A percentile compares a stretch with the other conserved stretches of the same genome.
These are phyloP conservation scores for Solanum virginianum DNA, from an alignment of 257 asterid genomes.

Conservation along the genomic window DNA sequence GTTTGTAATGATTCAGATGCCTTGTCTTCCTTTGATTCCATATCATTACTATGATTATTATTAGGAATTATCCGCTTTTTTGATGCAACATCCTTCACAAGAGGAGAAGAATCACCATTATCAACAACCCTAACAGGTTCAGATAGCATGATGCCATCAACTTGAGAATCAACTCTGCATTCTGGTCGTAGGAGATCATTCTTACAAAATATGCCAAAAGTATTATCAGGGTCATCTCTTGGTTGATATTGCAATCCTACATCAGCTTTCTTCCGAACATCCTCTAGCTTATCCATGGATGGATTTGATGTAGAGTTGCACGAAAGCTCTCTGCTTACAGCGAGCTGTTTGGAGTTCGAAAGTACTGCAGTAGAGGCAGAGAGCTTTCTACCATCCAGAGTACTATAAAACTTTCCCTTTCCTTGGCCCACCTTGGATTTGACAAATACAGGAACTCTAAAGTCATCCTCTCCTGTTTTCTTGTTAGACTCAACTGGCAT, in stretches of 20 bases:
- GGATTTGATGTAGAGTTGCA: slow-evolving; percentile 1
- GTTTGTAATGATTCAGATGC: slow-evolving; percentile 17
- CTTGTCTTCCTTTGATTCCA: slow-evolving; percentile 28
- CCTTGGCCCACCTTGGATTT: slow-evolving; percentile 25
- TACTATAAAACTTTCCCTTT: slow-evolving; percentile 1
- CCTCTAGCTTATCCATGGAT: neutral
- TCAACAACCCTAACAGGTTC: neutral
- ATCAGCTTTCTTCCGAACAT: neutral
- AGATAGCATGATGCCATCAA: neutral
- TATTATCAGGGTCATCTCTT: neutral
- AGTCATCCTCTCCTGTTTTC: slow-evolving; percentile 56
- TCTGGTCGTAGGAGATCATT: neutral
- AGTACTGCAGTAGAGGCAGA: slow-evolving; percentile 17
- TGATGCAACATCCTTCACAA: slow-evolving; percentile 4
- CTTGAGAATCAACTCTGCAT: neutral
- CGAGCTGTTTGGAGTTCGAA: slow-evolving; percentile 8
- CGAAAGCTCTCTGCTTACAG: slow-evolving; percentile 1
- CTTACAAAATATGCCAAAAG: neutral
- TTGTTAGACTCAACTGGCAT: slow-evolving; percentile 28
- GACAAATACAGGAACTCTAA: slow-evolving; percentile 51
- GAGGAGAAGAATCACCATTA: slow-evolving; percentile 16
- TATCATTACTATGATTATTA: slow-evolving; percentile 15
- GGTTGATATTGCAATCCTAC: neutral
- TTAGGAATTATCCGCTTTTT: slow-evolving; percentile 15
- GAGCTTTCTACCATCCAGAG: slow-evolving; percentile 5